Conservation (phyloP, 106 monocot genomes). For the Dendrobium huoshanense region DNA sequence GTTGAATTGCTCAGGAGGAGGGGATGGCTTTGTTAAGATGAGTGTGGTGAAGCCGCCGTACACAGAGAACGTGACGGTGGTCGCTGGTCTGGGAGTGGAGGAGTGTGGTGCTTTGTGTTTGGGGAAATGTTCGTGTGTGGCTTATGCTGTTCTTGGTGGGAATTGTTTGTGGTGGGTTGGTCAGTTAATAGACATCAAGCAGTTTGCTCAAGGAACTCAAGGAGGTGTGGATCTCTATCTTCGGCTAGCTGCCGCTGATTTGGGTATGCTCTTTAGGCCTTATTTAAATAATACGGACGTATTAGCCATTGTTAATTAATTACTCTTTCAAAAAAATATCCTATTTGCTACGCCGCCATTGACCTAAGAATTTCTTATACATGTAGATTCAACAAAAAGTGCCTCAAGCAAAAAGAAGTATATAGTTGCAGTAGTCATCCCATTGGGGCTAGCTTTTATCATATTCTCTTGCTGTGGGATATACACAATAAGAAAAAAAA, state of each 20-base stretch:
- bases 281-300: too few species aligned
- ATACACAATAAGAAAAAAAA: background rate
- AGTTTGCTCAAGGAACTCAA: background rate
- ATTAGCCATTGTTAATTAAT: too few species aligned
- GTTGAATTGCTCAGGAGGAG: background rate
- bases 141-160: background rate
- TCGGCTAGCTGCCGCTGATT: conserved; percentile 5
- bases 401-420: background rate
- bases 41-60: conserved; percentile 13
- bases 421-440: background rate
- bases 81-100: background rate
- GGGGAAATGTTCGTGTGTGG: conserved; percentile 12
- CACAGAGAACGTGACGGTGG: conserved; percentile 7
- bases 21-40: conserved; percentile 1
- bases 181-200: background rate
- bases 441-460: background rate
- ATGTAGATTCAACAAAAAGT: background rate
- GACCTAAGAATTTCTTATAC: background rate
- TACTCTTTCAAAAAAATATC: too few species aligned
- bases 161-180: conserved; percentile 1
- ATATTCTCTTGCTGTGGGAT: background rate
- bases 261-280: background rate
- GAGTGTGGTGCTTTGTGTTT: conserved; percentile 2
- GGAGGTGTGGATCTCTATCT: conserved; percentile 5
- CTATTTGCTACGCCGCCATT: too few species aligned